Base-by-base conservation (phyloP, 116 monocot species). In the Phalaenopsis hybrid region DNA sequence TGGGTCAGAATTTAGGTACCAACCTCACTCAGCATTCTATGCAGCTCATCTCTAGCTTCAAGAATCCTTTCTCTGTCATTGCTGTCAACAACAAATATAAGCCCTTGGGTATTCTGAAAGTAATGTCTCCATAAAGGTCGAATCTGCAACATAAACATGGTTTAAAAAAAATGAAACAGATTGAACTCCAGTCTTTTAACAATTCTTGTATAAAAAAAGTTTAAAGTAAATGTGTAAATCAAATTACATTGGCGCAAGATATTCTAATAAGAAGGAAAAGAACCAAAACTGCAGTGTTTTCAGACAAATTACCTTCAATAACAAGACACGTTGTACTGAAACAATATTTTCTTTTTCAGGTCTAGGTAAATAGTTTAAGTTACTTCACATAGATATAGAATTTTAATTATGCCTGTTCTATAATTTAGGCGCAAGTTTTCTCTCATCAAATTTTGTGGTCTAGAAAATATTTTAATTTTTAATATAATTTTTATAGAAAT, bases 91-190 rank as follows among this genome's bases (percentile, higher is more conserved):
- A 83, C 83, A 83, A 83, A 83, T 79, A 79, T 57, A 10, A 79
- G 79, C 13, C 78, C 79, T 18, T 78, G 81, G 8, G 81, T 81
- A 75, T 81, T 81, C 75, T 81, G 81, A 50, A 81, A 81, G 58
- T 82, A 82, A 25, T 78, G 83, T 79, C 83, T 79, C 83, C 83
- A 83, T 57, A 83, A 79, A 37, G 83, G 79, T 57, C 83, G 83
- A 73, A 83, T 83, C 83, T 83, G 57, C 46, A 45, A 43, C 45
- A 61, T 41, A 82, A 44, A 12, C 72, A 55, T 50, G 74, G 57
- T 63, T 49, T 81, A 15, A 72, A 74, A 41, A 73, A 1, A 81
- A 75, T n/a, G 4, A n/a, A 7, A 75, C 7, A 75, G 18, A 31
- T 18, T 45, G 44, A 45, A 46, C 37, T 72, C 28, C 21, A 74